These are phyloP conservation scores for Ensete ventricosum DNA, from an alignment of 176 grass and related monocot species.

Conservation along the genomic window DNA sequence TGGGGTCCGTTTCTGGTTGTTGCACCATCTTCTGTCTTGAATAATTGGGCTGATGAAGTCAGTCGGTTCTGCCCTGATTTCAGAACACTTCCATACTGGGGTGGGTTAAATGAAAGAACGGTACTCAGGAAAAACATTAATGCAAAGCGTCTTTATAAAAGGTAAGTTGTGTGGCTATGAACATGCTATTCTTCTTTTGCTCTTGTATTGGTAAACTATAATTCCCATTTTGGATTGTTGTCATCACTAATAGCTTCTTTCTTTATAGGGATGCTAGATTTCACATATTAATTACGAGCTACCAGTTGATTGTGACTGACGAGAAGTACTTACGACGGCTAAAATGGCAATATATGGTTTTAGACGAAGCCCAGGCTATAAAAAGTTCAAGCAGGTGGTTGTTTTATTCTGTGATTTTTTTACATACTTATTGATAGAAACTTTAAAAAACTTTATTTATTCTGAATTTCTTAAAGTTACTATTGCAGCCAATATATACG, in stretches of 20 bases:
- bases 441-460: background rate
- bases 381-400: slow-evolving; percentile 94
- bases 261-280: slow-evolving; percentile 73
- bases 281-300: slow-evolving; percentile 98
- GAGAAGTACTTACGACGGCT: slow-evolving; percentile 91
- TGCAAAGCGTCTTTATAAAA: slow-evolving; percentile 86
- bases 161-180: slow-evolving; percentile 24
- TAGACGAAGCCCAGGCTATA: slow-evolving; percentile 98
- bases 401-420: background rate
- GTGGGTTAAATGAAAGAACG: slow-evolving; percentile 52
- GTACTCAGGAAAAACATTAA: slow-evolving; percentile 95
- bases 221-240: slow-evolving; percentile 19
- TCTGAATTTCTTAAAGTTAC: background rate
- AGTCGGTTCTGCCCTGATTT: slow-evolving; percentile 93
- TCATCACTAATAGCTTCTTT: slow-evolving; percentile 23
- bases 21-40: slow-evolving; percentile 96
- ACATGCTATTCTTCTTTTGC: background rate
- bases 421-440: background rate
- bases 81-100: slow-evolving; percentile 98
- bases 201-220: background rate
- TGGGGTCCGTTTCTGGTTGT: slow-evolving; percentile 99
- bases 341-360: slow-evolving; percentile 99
- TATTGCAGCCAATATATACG: background rate
- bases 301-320: slow-evolving; percentile 94
- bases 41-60: slow-evolving; percentile 99